These are phyloP conservation scores for Arachis hypogaea DNA, from an alignment of 306 rosid genomes.

Conservation along the genomic window DNA sequence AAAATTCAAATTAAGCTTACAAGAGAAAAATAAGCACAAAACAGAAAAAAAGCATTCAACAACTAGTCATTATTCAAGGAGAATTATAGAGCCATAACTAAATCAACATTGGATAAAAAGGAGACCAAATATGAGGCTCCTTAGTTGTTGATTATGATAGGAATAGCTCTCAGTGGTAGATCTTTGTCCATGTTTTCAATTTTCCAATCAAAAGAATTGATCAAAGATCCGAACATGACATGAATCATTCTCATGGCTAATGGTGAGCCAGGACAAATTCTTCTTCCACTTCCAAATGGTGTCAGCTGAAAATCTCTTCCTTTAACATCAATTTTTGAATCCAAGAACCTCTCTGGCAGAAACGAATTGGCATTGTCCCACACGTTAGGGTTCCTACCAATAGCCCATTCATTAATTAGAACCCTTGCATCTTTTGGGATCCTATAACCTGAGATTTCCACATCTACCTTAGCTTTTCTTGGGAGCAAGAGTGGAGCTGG, in stretches of 20 bases:
- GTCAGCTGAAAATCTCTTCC: not conserved
- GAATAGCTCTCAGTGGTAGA: not conserved
- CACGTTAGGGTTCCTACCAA: not conserved
- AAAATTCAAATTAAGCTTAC: no score
- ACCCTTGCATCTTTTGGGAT: not conserved
- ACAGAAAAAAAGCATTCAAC: no score
- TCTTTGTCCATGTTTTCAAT: not conserved
- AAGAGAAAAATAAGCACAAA: no score
- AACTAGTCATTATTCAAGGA: no score
- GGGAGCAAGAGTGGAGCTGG: not conserved
- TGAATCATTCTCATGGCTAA: not conserved
- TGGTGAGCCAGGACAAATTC: not conserved
- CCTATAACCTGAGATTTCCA: not conserved
- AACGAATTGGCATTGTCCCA: not conserved
- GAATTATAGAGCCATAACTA: no score
- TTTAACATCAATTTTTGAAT: not conserved
- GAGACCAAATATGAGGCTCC: no score
- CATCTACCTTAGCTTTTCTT: not conserved
- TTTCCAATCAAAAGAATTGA: not conserved
- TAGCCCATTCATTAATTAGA: not conserved
- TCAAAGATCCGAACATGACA: not conserved
- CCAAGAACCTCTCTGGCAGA: not conserved
- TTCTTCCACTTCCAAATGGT: not conserved
- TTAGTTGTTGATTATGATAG: not conserved
- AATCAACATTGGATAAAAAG: no score